Conservation (phyloP, 345 rosid genomes). For the Euphorbia peplus region DNA sequence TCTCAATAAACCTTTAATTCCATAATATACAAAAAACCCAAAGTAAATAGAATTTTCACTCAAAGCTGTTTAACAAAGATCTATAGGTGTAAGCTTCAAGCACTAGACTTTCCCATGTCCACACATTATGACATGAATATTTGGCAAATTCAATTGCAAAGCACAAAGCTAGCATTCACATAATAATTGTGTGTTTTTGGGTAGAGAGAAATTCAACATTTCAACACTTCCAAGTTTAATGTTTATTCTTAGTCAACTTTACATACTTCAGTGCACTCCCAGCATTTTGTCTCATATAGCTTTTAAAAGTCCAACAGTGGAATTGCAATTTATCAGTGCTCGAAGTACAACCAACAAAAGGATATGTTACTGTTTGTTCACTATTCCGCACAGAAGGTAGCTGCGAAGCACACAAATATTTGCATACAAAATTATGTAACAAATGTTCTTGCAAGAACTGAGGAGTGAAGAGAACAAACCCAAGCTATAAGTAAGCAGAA, state of each 20-base stretch:
- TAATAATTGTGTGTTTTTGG: not conserved
- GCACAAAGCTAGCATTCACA: not conserved
- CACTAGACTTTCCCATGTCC: not conserved
- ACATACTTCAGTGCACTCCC: not conserved
- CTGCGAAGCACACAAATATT: not conserved
- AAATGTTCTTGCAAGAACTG: constrained; percentile 2
- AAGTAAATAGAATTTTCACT: not conserved
- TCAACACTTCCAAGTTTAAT: not conserved
- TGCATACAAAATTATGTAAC: not conserved
- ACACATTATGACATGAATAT: not conserved
- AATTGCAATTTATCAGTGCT: not conserved
- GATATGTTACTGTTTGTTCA: not conserved
- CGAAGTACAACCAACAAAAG: not conserved
- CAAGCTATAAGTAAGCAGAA: constrained; percentile 98
- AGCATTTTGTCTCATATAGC: not conserved
- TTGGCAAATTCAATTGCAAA: not conserved
- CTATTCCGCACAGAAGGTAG: not conserved
- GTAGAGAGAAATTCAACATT: not conserved
- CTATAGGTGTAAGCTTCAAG: not conserved
- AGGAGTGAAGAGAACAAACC: constrained; percentile 53
- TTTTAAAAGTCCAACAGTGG: not conserved
- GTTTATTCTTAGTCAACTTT: not conserved
- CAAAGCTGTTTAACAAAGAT: not conserved
- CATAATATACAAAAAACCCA: not conserved
- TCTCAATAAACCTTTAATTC: not conserved